Conservation (phyloP, 2,329 filamentous ascomycete species). For the Grosmannia serpens region DNA sequence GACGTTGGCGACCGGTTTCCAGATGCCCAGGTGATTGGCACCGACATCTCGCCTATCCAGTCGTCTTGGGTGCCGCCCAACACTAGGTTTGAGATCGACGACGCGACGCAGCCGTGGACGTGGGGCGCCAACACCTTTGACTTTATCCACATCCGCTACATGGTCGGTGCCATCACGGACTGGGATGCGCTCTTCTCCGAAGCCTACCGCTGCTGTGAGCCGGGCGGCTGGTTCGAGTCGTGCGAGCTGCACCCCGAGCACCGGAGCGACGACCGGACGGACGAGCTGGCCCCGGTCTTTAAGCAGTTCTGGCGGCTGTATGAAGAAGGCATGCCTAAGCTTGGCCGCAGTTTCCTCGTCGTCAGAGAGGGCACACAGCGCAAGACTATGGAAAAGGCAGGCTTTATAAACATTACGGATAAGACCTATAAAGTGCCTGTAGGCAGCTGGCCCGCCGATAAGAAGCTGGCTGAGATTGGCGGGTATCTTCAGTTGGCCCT, state of each 20-base stretch:
- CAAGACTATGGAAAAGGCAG: not conserved
- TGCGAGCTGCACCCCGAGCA: constrained; percentile 10
- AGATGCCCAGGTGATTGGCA: constrained; percentile 33
- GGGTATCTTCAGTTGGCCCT: not conserved
- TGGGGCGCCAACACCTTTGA: constrained; percentile 37
- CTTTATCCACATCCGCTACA: constrained; percentile 43
- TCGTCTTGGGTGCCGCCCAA: constrained; percentile 47
- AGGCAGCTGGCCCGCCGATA: not conserved
- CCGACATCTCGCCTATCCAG: constrained; percentile 47
- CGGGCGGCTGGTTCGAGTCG: constrained; percentile 30
- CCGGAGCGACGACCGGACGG: constrained; percentile 16
- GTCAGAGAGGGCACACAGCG: not conserved
- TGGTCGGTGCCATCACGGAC: constrained; percentile 40
- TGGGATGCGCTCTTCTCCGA: constrained; percentile 37
- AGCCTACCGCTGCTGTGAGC: constrained; percentile 36
- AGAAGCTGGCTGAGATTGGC: not conserved
- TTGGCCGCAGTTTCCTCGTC: not conserved
- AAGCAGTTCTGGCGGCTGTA: not conserved
- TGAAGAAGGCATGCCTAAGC: constrained; percentile 1
- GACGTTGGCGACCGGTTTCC: constrained; percentile 34
- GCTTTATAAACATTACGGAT: constrained; percentile 2
- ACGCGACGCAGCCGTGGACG: constrained; percentile 40
- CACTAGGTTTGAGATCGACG: constrained; percentile 44
- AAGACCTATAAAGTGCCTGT: constrained; percentile 3
- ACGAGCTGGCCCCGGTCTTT: not conserved